Percentiles rank a stretch among this genome's conserved stretches.
Conservation (phyloP, 306 rosid genomes). For the Cicer cuneatum region DNA sequence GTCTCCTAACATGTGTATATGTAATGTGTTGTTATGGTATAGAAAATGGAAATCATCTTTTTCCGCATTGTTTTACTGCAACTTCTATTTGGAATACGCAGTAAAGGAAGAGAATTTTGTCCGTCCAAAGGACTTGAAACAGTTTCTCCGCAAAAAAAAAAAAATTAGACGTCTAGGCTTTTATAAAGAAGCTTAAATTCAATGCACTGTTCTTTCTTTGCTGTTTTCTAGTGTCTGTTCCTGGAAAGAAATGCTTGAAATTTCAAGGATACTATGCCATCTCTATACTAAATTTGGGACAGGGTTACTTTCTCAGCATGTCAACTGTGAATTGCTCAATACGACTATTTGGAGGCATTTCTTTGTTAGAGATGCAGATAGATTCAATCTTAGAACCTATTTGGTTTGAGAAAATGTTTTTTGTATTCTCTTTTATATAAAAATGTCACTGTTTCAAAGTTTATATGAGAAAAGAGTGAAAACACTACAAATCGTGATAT, state of each 20-base stretch:
- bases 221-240: neutral
- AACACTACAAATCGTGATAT: neutral
- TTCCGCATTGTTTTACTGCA: constrained; percentile 1
- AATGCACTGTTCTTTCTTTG: constrained; percentile 1
- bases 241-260: constrained; percentile 13
- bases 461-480: neutral
- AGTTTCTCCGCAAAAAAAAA: neutral
- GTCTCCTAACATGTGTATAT: constrained; percentile 8
- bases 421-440: neutral
- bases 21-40: constrained; percentile 6
- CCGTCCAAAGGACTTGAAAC: neutral
- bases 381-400: constrained; percentile 5
- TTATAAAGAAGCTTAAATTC: constrained; percentile 26
- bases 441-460: neutral
- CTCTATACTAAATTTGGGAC: constrained; percentile 19
- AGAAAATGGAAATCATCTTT: neutral
- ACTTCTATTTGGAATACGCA: constrained; percentile 20
- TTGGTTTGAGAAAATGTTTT: neutral
- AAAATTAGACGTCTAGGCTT: neutral
- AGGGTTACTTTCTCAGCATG: neutral
- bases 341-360: neutral
- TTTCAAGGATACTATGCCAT: constrained; percentile 12
- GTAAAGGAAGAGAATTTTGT: constrained; percentile 7
- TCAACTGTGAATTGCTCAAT: constrained; percentile 1
- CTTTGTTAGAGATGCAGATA: neutral